phyloP scores from a whole-genome alignment of 2,329 filamentous ascomycete genomes.

The Aplosporella prunicola region DNA sequence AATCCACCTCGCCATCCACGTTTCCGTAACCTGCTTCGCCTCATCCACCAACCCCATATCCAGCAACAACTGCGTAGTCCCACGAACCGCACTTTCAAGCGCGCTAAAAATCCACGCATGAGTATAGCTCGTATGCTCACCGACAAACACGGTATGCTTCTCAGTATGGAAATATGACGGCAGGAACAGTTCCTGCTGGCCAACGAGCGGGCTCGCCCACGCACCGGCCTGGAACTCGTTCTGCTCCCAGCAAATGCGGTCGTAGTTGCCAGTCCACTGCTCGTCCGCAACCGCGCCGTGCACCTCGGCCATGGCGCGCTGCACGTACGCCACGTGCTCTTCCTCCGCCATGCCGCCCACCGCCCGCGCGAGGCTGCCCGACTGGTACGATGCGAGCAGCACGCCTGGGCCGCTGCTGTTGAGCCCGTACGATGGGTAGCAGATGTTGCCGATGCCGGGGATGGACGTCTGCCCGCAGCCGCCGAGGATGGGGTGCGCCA shows the following conservation, averaged over 20 bases:
- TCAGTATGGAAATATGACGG: conserved; percentile 66
- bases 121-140: conserved; percentile 60
- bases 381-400: conserved; percentile 51
- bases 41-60: conserved; percentile 60
- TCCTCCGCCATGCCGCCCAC: conserved; percentile 44
- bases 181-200: conserved; percentile 60
- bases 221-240: conserved; percentile 53
- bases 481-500: conserved; percentile 50
- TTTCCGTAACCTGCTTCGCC: conserved; percentile 53
- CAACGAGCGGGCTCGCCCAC: conserved; percentile 52
- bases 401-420: conserved; percentile 55
- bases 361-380: conserved; percentile 36
- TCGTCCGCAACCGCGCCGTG: conserved; percentile 51
- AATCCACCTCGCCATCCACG: conserved; percentile 64
- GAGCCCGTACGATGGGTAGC: conserved; percentile 58
- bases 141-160: conserved; percentile 56
- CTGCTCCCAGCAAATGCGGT: conserved; percentile 55
- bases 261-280: conserved; percentile 56
- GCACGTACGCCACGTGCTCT: conserved; percentile 53
- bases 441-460: conserved; percentile 51
- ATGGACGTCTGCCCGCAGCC: conserved; percentile 54
- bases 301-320: conserved; percentile 59
- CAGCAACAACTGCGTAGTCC: conserved; percentile 54
- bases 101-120: conserved; percentile 63
- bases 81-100: conserved; percentile 57